Conservation (phyloP, 805 yeast genomes). For the Priceomyces haplophilus region DNA sequence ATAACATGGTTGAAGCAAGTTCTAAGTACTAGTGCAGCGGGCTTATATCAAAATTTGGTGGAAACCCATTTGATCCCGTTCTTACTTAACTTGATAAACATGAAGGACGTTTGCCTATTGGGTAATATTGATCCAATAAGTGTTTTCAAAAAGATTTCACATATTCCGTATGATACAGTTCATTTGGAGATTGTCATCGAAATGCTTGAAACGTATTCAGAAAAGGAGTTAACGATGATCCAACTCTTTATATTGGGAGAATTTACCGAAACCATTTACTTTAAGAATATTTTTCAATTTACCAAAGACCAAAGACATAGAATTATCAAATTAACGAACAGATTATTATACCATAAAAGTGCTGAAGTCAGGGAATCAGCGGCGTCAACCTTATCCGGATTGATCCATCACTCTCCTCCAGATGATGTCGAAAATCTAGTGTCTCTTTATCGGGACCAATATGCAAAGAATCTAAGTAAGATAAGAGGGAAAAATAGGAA, state of each 20-base stretch:
- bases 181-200: conserved; percentile 26
- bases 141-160: conserved; percentile 45
- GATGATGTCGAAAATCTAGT: conserved; percentile 44
- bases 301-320: conserved; percentile 42
- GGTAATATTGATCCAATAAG: conserved; percentile 55
- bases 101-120: conserved; percentile 79
- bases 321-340: conserved; percentile 51
- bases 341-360: conserved; percentile 57
- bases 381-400: conserved; percentile 71
- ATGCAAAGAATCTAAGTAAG: conserved; percentile 28
- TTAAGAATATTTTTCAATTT: conserved; percentile 61
- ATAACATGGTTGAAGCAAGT: conserved; percentile 56
- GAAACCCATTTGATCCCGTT: conserved; percentile 60
- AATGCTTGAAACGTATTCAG: conserved; percentile 39
- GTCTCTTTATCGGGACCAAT: conserved; percentile 31
- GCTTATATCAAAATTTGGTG: conserved; percentile 51
- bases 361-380: conserved; percentile 76
- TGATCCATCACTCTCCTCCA: conserved; percentile 63
- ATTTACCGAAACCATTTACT: conserved; percentile 67
- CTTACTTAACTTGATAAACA: conserved; percentile 55
- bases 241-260: conserved; percentile 67
- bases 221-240: conserved; percentile 27
- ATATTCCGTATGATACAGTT: conserved; percentile 27
- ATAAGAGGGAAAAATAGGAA: conserved; percentile 45
- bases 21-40: conserved; percentile 51